These are phyloP conservation scores for Candolleomyces eurysporus DNA, from an alignment of 768 basidiomycete species.

Conservation along the genomic window DNA sequence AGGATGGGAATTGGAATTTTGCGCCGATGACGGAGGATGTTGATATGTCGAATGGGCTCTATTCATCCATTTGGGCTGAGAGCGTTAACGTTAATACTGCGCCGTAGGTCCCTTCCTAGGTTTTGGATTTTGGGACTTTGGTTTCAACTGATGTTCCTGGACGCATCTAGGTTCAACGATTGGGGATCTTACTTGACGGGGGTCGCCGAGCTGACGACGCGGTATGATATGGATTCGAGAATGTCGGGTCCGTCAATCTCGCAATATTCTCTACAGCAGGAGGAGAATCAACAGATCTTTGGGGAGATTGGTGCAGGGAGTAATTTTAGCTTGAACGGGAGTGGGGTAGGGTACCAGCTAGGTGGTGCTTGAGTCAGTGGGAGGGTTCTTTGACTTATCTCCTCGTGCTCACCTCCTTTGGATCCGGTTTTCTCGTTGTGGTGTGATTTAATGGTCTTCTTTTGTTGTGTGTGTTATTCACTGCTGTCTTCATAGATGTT, in stretches of 20 bases:
- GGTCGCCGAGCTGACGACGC: slow-evolving; percentile 32
- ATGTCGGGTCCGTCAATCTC: neutral
- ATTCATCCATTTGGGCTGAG: neutral
- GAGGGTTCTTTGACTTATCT: too few species aligned
- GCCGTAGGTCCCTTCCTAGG: neutral
- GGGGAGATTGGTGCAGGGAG: too few species aligned
- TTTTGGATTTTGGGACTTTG: neutral
- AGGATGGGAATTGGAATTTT: neutral
- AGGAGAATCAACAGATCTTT: too few species aligned
- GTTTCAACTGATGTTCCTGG: neutral
- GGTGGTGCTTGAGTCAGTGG: too few species aligned
- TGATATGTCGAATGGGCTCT: neutral
- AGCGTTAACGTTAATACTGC: too few species aligned
- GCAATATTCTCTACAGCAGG: neutral
- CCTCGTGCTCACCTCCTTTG: too few species aligned
- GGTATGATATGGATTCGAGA: neutral
- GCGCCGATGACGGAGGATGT: neutral
- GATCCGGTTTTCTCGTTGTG: too few species aligned
- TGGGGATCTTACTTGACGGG: slow-evolving; percentile 43
- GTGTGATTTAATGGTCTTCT: too few species aligned
- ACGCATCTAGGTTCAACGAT: slow-evolving; percentile 34
- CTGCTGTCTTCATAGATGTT: too few species aligned
- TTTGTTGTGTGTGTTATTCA: too few species aligned
- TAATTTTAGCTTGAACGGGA: too few species aligned
- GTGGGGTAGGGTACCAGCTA: too few species aligned